Percentiles rank a stretch among this genome's conserved stretches.
These are phyloP conservation scores for Mucuna pruriens DNA, from an alignment of 306 rosid genomes.

Conservation along the genomic window DNA sequence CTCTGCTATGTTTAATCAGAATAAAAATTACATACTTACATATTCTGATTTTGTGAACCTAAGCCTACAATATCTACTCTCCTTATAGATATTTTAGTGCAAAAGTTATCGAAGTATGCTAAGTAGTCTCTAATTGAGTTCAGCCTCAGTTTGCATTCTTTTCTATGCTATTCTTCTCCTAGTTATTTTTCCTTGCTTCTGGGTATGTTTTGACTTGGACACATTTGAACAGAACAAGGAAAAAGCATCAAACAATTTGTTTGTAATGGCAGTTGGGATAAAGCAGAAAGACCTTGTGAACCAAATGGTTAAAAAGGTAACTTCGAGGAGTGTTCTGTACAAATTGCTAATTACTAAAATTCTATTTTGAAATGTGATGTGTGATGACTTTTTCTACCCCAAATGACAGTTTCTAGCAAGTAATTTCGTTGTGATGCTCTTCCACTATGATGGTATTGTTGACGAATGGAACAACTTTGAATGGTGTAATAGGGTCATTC, in stretches of 20 bases:
- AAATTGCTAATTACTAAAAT: background rate
- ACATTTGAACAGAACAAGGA: conserved; percentile 40
- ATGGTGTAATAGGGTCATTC: conserved; percentile 65
- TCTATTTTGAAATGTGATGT: background rate
- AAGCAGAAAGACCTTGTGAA: conserved; percentile 67
- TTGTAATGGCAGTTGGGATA: conserved; percentile 71
- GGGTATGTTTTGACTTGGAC: conserved; percentile 14
- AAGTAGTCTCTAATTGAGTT: background rate
- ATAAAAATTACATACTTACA: background rate
- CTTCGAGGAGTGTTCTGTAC: background rate
- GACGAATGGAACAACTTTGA: conserved; percentile 65
- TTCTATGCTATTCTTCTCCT: background rate
- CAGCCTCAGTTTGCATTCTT: conserved; percentile 11
- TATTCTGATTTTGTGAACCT: background rate
- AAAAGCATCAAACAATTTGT: conserved; percentile 50
- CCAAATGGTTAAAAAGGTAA: conserved; percentile 77
- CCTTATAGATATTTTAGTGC: background rate
- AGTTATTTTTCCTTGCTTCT: background rate
- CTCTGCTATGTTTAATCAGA: background rate
- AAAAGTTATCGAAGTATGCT: background rate
- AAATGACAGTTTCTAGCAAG: conserved; percentile 68
- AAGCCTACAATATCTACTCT: background rate
- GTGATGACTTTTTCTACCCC: conserved; percentile 11
- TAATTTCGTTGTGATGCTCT: conserved; percentile 72
- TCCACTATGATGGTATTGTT: conserved; percentile 74